These are phyloP conservation scores for Bombardia bombarda DNA, from an alignment of 495 filamentous ascomycete genomes.

Conservation along the genomic window DNA sequence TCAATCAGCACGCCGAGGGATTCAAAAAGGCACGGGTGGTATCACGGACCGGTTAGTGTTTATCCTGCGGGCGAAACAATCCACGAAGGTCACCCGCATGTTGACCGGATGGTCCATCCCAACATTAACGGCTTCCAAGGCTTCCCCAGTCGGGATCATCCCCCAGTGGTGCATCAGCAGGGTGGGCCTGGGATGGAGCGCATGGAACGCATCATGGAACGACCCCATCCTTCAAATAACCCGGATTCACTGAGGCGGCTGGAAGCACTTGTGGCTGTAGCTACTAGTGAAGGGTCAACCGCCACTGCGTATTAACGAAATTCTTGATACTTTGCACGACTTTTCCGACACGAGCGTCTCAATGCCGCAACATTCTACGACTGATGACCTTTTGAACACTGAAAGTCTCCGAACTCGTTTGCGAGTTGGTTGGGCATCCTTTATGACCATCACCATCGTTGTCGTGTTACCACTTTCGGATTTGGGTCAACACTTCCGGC, in stretches of 20 bases:
- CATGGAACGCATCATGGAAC: constrained; percentile 23
- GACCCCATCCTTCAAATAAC: constrained; percentile 15
- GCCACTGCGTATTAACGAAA: constrained; percentile 37
- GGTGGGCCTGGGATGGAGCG: constrained; percentile 16
- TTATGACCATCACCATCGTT: background rate
- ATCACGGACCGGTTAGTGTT: constrained; percentile 48
- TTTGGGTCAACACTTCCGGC: background rate
- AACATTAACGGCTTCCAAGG: constrained; percentile 37
- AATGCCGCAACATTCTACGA: background rate
- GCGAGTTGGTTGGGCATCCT: background rate
- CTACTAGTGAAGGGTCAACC: constrained; percentile 70
- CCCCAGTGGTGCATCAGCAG: constrained; percentile 10
- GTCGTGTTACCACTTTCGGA: constrained; percentile 2
- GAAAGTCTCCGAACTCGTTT: background rate
- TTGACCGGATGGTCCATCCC: constrained; percentile 42
- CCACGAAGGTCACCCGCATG: constrained; percentile 29
- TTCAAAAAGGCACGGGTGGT: constrained; percentile 60
- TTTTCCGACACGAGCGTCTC: background rate
- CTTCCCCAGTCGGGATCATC: constrained; percentile 32
- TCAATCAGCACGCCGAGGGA: constrained; percentile 44
- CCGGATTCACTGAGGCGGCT: constrained; percentile 53
- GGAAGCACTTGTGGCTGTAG: constrained; percentile 82
- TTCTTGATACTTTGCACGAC: background rate
- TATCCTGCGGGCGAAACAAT: constrained; percentile 26
- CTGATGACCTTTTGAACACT: background rate